These are phyloP conservation scores for Fusarium domesticum DNA, from an alignment of 2,329 filamentous ascomycete genomes.

Conservation along the genomic window DNA sequence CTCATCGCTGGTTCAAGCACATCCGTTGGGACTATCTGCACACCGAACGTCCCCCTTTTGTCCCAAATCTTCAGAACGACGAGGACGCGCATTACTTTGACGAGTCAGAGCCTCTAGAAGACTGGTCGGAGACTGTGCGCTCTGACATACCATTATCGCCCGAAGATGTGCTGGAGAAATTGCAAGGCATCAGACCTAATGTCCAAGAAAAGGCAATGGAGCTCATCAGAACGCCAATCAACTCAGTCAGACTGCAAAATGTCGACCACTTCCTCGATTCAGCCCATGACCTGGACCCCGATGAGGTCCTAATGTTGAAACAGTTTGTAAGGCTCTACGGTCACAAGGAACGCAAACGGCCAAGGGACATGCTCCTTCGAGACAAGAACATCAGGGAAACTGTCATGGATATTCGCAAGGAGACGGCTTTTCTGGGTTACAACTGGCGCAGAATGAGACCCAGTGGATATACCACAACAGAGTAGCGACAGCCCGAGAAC, in stretches of 20 bases:
- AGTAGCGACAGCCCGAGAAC: too few species aligned
- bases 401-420: slow-evolving; percentile 78
- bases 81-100: slow-evolving; percentile 91
- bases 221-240: slow-evolving; percentile 47
- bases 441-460: slow-evolving; percentile 63
- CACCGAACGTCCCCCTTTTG: slow-evolving; percentile 68
- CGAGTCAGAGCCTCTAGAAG: slow-evolving; percentile 69
- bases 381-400: slow-evolving; percentile 63
- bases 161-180: slow-evolving; percentile 32
- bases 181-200: slow-evolving; percentile 40
- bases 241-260: slow-evolving; percentile 46
- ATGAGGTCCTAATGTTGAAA: slow-evolving; percentile 45
- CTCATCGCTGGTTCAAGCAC: slow-evolving; percentile 79
- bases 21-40: slow-evolving; percentile 78
- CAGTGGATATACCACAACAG: slow-evolving; percentile 32
- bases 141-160: slow-evolving; percentile 31
- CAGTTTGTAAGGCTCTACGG: slow-evolving; percentile 52
- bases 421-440: slow-evolving; percentile 84
- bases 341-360: slow-evolving; percentile 69
- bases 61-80: slow-evolving; percentile 65
- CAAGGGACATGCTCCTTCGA: slow-evolving; percentile 80
- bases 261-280: slow-evolving; percentile 49
- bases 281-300: slow-evolving; percentile 31
- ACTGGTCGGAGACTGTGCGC: slow-evolving; percentile 52
- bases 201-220: slow-evolving; percentile 44